Base-by-base conservation (phyloP, 768 basidiomycete species). In the Termitomyces sp. region DNA sequence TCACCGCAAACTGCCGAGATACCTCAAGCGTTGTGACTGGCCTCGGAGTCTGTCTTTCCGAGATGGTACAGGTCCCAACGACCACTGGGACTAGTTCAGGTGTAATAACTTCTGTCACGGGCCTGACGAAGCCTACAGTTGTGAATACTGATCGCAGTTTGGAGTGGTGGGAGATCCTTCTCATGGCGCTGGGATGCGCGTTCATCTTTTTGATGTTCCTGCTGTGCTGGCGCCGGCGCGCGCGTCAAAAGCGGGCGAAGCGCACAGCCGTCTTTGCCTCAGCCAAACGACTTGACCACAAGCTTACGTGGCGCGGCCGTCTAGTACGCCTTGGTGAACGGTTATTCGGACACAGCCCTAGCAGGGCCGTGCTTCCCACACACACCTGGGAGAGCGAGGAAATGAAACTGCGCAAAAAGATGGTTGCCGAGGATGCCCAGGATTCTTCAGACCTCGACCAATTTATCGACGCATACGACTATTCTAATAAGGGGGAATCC, bases 141-240 rank as follows among this genome's bases (percentile, higher is more conserved):
- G 66, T 70, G 37, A 51, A 45, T 31, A 42, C 31, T 20, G 69
- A 66, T 22, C 76, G 74, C 30, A 64, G 76, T 24, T 74, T 92
- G 9, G 73, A 75, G 59, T 93, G 91, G 91, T 93, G 91, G 90
- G 79, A 93, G 73, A 91, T 93, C 63, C 75, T 93, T 57, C 81
- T 93, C 57, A 93, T 93, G 88, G 77, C 86, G 0, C 81, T 92
- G 39, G 89, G 91, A 11, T 88, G 87, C 67, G 86, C 86, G 16
- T 89, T 93, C 72, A 86, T 93, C 71, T 85, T 91, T 68, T 58
- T 91, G 44, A 69, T 82, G 48, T 70, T 91, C 60, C 67, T 93
- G 60, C 79, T 83, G 75, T 80, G 78, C 63, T 92, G 86, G 83
- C 83, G 91, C 24, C 79, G 88, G 18, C 84, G 81, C 52, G 85